These are phyloP conservation scores for Yarrowia deformans DNA, from an alignment of 805 yeast genomes.

Conservation along the genomic window DNA sequence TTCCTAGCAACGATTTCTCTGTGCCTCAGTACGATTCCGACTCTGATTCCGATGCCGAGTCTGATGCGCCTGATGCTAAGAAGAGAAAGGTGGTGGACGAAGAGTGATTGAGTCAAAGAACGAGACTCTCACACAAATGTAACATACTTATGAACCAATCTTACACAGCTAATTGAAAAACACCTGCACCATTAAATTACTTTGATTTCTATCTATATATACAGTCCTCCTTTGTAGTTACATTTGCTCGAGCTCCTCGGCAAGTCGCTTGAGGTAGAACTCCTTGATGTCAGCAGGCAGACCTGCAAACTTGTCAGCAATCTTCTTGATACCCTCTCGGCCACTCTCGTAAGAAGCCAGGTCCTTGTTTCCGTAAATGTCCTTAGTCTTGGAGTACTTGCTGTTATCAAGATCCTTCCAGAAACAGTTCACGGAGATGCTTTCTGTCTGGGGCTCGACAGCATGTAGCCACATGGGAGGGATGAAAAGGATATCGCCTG, in stretches of 20 bases:
- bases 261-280: conserved; percentile 49
- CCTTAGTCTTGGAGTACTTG: conserved; percentile 49
- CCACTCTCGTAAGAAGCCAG: conserved; percentile 50
- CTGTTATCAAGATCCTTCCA: conserved; percentile 49
- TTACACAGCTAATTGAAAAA: not conserved
- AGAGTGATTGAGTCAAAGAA: not conserved
- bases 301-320: conserved; percentile 45
- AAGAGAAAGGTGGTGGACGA: conserved; percentile 42
- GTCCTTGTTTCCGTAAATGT: conserved; percentile 53
- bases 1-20: conserved; percentile 35
- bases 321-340: conserved; percentile 44
- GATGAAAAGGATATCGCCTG: conserved; percentile 52
- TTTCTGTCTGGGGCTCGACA: conserved; percentile 47
- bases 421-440: conserved; percentile 51
- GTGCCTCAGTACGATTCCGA: conserved; percentile 43
- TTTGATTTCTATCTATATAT: not conserved
- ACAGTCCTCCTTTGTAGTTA: not conserved
- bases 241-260: conserved; percentile 46
- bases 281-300: conserved; percentile 47
- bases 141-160: not conserved
- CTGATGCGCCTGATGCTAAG: conserved; percentile 46
- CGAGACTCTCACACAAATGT: not conserved
- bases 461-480: conserved; percentile 55
- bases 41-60: conserved; percentile 50
- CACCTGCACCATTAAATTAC: conserved; percentile 5